Base-by-base conservation (phyloP, 225 moss, liverwort and hornwort species). In the Marchantia paleacea region DNA sequence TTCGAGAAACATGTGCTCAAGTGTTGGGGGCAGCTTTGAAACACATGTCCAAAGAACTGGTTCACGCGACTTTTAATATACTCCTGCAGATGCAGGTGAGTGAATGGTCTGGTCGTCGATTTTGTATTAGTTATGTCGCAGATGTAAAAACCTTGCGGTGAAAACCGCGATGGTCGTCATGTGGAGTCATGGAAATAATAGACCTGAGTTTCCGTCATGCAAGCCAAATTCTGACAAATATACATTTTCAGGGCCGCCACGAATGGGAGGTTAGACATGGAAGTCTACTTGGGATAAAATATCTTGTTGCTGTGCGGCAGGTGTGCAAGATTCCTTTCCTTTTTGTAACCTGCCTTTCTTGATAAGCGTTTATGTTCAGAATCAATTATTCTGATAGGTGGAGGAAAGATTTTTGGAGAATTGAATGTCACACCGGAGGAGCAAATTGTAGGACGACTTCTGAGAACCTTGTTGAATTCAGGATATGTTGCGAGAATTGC, bases 251-350 rank as follows among this genome's bases (percentile, higher is more conserved):
- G 95, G 76, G 78, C 68, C 90, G 93, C 60, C 72, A 86, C 18
- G 95, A 96, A 88, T 96, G 95, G 95, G 95, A 96, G 87, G 95
- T 96, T 73, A 91, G 95, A 84, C 95, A 96, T 89, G 95, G 95
- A 69, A 96, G 95, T 81, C 84, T 96, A 69, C 87, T 96, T 82
- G 95, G 95, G 49, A 93, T 96, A 70, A 96, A 96, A 76, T 96
- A 96, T 83, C 85, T 96, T 81, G 93, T 96, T 78, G 95, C 95
- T 80, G 92, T 96, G 66, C 90, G 95, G 72, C 95, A 96, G 91
- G 91, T 92, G 80, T 10, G 24, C 75, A 48, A 11, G 51, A 29
- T 24, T 29, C 26, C 4, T 81, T 50, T 53, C 22, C 30, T 55
- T 19, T 4, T 12, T 57, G 1, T 9, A 12, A 13, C 8, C 19